Conservation (phyloP, 805 yeast genomes). For the Sugiyamaella smithiae region DNA sequence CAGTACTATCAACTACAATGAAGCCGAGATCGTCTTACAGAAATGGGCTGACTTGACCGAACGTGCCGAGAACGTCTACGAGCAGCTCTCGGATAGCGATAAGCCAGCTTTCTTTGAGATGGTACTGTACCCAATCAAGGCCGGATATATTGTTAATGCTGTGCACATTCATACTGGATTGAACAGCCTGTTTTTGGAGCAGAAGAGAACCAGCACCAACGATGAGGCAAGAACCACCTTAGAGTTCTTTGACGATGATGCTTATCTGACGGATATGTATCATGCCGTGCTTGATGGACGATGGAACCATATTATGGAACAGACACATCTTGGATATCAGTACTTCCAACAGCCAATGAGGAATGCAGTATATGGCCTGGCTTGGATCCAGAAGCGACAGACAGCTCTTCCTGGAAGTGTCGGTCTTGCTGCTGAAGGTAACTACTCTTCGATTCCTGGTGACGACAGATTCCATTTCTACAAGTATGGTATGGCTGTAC, state of each 20-base stretch:
- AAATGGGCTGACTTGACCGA: conserved; percentile 9
- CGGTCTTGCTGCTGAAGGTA: conserved; percentile 12
- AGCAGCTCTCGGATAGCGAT: neutral
- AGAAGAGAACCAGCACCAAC: conserved; percentile 14
- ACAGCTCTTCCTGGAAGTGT: conserved; percentile 5
- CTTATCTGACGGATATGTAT: conserved; percentile 13
- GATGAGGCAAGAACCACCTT: conserved; percentile 5
- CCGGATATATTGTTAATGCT: conserved; percentile 11
- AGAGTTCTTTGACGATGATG: conserved; percentile 5
- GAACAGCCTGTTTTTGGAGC: conserved; percentile 17
- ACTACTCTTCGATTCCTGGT: conserved; percentile 14
- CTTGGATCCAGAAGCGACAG: conserved; percentile 8
- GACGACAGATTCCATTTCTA: conserved; percentile 13
- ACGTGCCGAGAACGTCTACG: conserved; percentile 10
- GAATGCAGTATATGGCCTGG: conserved; percentile 9
- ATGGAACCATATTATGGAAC: conserved; percentile 22
- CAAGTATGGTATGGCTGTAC: conserved; percentile 8
- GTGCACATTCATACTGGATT: conserved; percentile 13
- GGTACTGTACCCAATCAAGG: conserved; percentile 17
- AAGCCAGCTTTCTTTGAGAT: conserved; percentile 14
- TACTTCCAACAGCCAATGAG: conserved; percentile 20
- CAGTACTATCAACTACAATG: conserved; percentile 16
- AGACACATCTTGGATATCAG: conserved; percentile 20
- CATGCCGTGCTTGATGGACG: conserved; percentile 18
- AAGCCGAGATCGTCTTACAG: conserved; percentile 16